phyloP scores from a whole-genome alignment of 2,329 filamentous ascomycete species.

The Aspergillus melleus region DNA sequence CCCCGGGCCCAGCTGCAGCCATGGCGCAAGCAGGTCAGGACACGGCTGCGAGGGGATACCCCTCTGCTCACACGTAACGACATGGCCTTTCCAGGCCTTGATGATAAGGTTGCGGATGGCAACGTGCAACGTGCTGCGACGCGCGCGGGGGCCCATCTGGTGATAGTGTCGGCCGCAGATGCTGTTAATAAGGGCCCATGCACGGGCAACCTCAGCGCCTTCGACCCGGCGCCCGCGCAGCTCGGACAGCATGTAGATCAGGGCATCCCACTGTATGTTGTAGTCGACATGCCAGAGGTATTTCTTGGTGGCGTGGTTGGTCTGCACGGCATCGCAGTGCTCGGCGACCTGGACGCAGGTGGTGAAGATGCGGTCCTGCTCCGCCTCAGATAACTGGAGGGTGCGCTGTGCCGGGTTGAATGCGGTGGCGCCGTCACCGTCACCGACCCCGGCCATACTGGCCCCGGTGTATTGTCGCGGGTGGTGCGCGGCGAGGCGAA shows the following conservation, averaged over 20 bases:
- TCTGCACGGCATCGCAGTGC: constrained; percentile 4
- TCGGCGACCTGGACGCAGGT: constrained; percentile 6
- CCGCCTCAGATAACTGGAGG: background rate
- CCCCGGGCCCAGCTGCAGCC: background rate
- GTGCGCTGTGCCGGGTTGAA: background rate
- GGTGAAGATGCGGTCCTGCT: background rate
- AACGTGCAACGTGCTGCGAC: background rate
- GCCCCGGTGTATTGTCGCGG: background rate
- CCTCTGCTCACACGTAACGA: background rate
- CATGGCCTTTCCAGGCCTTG: background rate
- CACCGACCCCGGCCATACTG: background rate
- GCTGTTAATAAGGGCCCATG: background rate
- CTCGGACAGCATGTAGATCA: background rate
- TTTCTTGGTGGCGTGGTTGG: background rate
- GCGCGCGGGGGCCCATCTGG: background rate
- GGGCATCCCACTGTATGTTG: background rate
- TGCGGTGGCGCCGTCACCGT: background rate
- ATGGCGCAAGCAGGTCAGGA: background rate
- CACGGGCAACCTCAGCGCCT: background rate
- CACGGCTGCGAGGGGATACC: background rate
- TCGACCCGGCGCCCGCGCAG: background rate
- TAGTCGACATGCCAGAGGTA: background rate
- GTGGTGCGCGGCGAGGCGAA: background rate
- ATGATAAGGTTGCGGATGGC: background rate
- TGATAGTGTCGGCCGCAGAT: background rate